Base-by-base conservation (phyloP, 768 basidiomycete species). In the Amanita phalloides region DNA sequence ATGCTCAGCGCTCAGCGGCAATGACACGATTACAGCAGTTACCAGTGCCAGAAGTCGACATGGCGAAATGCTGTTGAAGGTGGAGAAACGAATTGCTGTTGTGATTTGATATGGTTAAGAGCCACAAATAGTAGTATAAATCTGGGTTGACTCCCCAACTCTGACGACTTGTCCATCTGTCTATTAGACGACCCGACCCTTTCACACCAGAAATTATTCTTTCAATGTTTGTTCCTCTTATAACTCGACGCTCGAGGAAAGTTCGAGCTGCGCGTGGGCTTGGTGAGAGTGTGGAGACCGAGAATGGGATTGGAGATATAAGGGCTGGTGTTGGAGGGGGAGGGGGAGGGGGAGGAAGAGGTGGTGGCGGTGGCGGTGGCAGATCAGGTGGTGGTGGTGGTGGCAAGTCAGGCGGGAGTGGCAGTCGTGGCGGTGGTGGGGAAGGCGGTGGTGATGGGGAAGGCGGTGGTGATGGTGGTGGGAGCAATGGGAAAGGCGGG, bases 171-270 rank as follows among this genome's bases (percentile, higher is more conserved):
- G 2, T 25, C 4, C 4, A 2, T 25, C 4, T 25, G 4, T 25
- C 26, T 26, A 26, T 26, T 26, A 26, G 26, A 26, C 26, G 26
- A 5, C 26, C 26, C 26, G 26, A 5, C 26, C 26, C 26, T 26
- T 26, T 17, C 6, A 4, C n/a, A 49, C 48, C 33, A 8, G 23
- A 25, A 2, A 25, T 17, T 14, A n/a, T 21, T 21, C 21, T 11
- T 49, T 10, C 20, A 20, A 62, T 64, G 59, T 64, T 60, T 39
- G 57, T 66, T 13, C 65, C 65, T n/a, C 61, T 63, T 28, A 55
- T 66, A 30, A 58, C 61, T 25, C 58, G 53, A 30, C 60, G 56
- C 28, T 56, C 57, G 8, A 13, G 17, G 25, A 26, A 21, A 6
- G 6, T 37, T 21, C 39, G 23, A 30, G 21, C 28, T 5, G n/a